Base-by-base conservation (phyloP, 108 stramenopile species). In the Craspedostauros australis region DNA sequence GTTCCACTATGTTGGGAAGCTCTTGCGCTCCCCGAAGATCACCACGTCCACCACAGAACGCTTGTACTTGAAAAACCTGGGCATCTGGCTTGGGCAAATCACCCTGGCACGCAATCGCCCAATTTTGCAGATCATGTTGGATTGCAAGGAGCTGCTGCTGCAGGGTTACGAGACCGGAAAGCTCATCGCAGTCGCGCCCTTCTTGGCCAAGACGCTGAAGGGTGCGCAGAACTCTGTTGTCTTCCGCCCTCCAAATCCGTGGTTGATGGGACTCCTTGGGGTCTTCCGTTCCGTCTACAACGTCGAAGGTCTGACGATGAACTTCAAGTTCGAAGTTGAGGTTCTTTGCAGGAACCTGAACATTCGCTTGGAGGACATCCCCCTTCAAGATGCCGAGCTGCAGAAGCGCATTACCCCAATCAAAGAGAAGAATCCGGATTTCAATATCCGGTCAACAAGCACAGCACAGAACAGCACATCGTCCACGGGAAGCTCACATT, bases 311-410 rank as follows among this genome's bases (percentile, higher is more conserved):
- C 79, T 99, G 58, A 98, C 98, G 71, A 95, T 98, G 88, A 99
- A 98, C 64, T 96, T 99, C 76, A 98, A 98, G 64, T 99, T 99
- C 54, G 99, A 98, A 66, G 88, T 99, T 28, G 96, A 97, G 70
- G 95, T 98, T 31, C 71, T 99, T 8, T 98, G 96, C 79, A 98
- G 98, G 76, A 94, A 95, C 65, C 68, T 99, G 27, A 85, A 86
- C 39, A 68, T 98, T 1, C 91, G 80, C 39, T 55, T 98, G 20
- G 91, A 89, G 38, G 97, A 95, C 28, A 91, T 99, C 37, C 92
- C 93, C 11, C 73, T 79, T 42, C 74, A 76, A 14, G 66, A 47
- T 15, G 66, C 68, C 28, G 86, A 86, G 39, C 65, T 94, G n/a
- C 61, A 70, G 5, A 79, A 66, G 45, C 58, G 93, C 29, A 61